Evolutionary conservation across 768 basidiomycete species (phyloP).

Genomic region (Panaeolus cyanescens): DNA sequence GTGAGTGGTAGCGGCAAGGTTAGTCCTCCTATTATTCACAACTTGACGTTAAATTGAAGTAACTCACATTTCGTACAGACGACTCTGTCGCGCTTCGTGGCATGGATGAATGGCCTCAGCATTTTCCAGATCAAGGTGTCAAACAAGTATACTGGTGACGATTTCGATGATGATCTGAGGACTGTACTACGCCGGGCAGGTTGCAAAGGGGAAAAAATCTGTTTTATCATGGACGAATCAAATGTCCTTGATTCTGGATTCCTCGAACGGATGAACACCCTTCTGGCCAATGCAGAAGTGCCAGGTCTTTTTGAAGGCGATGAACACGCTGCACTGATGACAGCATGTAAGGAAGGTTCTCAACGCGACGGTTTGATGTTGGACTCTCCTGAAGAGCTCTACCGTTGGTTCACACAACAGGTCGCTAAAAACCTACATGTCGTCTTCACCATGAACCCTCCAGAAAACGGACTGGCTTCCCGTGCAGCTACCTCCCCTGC

Average conservation of each 20-base stretch:
- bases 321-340: slow-evolving; percentile 97
- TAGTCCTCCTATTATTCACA: slow-evolving; percentile 16
- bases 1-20: slow-evolving; percentile 99
- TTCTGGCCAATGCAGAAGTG: slow-evolving; percentile 99
- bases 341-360: slow-evolving; percentile 99
- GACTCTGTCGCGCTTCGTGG: slow-evolving; percentile 95
- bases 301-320: slow-evolving; percentile 99
- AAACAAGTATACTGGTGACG: slow-evolving; percentile 97
- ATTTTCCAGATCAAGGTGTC: slow-evolving; percentile 99
- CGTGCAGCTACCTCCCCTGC: slow-evolving; percentile 97
- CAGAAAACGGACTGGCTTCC: slow-evolving; percentile 92
- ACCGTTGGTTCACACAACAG: slow-evolving; percentile 98
- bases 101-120: slow-evolving; percentile 99
- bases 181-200: slow-evolving; percentile 93
- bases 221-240: slow-evolving; percentile 99
- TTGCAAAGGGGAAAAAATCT: slow-evolving; percentile 98
- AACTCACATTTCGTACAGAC: slow-evolving; percentile 56
- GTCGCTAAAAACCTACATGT: slow-evolving; percentile 98
- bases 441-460: slow-evolving; percentile 99
- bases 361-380: slow-evolving; percentile 98
- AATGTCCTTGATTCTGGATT: slow-evolving; percentile 99
- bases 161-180: slow-evolving; percentile 97
- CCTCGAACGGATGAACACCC: slow-evolving; percentile 99
- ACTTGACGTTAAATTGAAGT: not conserved
- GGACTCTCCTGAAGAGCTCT: slow-evolving; percentile 96